Base-by-base conservation (phyloP, 306 rosid genomes). In the Prunus kanzakura region DNA sequence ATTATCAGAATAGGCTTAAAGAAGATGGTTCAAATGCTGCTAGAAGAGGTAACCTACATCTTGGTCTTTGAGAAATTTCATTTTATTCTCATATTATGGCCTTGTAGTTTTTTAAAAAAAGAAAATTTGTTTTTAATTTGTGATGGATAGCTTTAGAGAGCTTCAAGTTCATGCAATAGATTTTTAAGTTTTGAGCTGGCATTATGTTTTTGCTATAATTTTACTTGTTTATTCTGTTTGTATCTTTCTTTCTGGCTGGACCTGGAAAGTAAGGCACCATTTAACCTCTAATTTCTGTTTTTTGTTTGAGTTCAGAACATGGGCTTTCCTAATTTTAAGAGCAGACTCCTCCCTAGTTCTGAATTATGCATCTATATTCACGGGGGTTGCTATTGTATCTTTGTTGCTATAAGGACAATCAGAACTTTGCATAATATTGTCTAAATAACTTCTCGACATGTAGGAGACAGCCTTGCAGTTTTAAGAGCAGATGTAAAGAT, bases 391-490 rank as follows among this genome's bases (percentile, higher is more conserved):
- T 38, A 7, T 38, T 16, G 18, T 70, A 58, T 43, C 8, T 29
- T 22, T 61, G 46, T 41, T 23, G 18, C 16, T 18, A 45, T 25
- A 23, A 19, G 11, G 11, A 27, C 6, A 43, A 19, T 27, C 73
- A 66, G 46, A n/a, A 43, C 52, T 66, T 54, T 45, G 8, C 19
- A 27, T 76, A 8, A 22, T 4, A 4, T 29, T 18, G 23, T 20
- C 18, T 50, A 38, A 38, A 38, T 7, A 38, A 38, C 43, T 46
- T 22, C 71, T 76, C 62, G 77, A 64, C 82, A 62, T 82, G 83
- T 76, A 90, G 98, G 95, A 76, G 95, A 93, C 79, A 84, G 84
- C 84, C 91, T 93, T 78, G 91, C 93, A 74, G 82, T 88, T 79
- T 80, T 88, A 72, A 83, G 82, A 73, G 84, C 87, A 3, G 98